Percentiles rank a stretch among this genome's conserved stretches.
Conservation (phyloP, 495 filamentous ascomycete genomes). For the Penicillium pancosmium region DNA sequence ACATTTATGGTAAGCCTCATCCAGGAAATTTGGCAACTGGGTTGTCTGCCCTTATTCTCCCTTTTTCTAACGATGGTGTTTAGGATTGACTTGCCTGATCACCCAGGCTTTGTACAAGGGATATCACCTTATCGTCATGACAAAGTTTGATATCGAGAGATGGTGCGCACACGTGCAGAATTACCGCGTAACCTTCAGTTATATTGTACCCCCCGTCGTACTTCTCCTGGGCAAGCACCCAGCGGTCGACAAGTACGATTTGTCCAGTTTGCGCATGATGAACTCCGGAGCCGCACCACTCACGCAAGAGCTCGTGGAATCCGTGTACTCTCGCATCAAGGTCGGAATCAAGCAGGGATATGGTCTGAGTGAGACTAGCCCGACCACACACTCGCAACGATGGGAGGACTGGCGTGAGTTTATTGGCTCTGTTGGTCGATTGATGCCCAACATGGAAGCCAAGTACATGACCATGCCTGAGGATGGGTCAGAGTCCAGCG, state of each 20-base stretch:
- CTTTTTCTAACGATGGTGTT: background rate
- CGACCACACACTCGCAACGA: constrained; percentile 57
- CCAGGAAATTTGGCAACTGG: background rate
- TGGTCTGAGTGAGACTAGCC: constrained; percentile 81
- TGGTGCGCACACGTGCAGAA: constrained; percentile 78
- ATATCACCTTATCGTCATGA: constrained; percentile 72
- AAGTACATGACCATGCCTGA: constrained; percentile 69
- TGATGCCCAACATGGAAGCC: constrained; percentile 80
- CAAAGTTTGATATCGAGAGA: constrained; percentile 79
- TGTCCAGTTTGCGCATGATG: constrained; percentile 78
- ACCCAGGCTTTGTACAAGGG: constrained; percentile 69
- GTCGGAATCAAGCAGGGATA: constrained; percentile 83
- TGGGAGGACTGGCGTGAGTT: constrained; percentile 77
- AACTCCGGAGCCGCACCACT: constrained; percentile 90
- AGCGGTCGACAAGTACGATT: constrained; percentile 74
- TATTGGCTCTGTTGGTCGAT: constrained; percentile 78
- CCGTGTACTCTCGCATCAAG: constrained; percentile 72
- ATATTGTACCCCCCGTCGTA: constrained; percentile 84
- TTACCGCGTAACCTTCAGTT: constrained; percentile 73
- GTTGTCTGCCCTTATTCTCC: background rate
- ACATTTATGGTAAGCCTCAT: constrained; percentile 73
- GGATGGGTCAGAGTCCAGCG: constrained; percentile 55
- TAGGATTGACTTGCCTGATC: constrained; percentile 69
- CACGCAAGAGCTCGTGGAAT: constrained; percentile 77
- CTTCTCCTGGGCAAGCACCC: constrained; percentile 81